Base-by-base conservation (phyloP, 2,329 filamentous ascomycete genomes). In the Ramichloridium luteum region DNA sequence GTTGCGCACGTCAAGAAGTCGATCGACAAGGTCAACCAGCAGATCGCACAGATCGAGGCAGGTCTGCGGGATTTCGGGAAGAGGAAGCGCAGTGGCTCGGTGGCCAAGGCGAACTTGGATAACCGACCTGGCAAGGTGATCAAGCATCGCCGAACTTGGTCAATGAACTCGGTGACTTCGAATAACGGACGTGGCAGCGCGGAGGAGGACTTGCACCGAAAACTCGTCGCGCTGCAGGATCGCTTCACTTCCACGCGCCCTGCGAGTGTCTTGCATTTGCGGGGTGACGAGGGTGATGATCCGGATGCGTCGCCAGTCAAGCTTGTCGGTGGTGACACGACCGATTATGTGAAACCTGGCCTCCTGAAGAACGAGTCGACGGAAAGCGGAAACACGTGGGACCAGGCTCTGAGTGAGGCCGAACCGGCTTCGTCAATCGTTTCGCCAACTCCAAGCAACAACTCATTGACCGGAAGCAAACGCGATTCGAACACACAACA, bases 71-170 rank as follows among this genome's bases (percentile, higher is more conserved):
- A 68, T 30, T 62, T 70, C 34, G 68, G 70, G 38, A 77, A 76
- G 51, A 62, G 72, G 34, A 76, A 76, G 51, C 67, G 72, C 49
- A 69, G 62, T 44, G 62, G 62, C 15, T 66, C 68, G 1, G 59
- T 67, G 6, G 49, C 50, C 3, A 61, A 64, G 12, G 61, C 45
- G 57, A 66, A 40, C 44, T 62, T 50, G 59, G 76, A 54, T 66
- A 50, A 55, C 27, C 46, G 82, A 34, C 76, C 80, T 3, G 80
- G 80, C n/a, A 93, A 93, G 55, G 72, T 81, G 1, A 72, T 74
- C 14, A 93, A 93, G 57, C 85, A 94, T 59, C 92, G 93, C 58
- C 69, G 88, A 37, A 93, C 85, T 0, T 94, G 86, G 85, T 94
- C 88, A 6, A 83, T 93, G 69, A 86, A 84, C 14, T 94, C 88